Evolutionary conservation across 495 filamentous ascomycete species (phyloP).

Genomic region (Penicillium bialowiezense): DNA sequence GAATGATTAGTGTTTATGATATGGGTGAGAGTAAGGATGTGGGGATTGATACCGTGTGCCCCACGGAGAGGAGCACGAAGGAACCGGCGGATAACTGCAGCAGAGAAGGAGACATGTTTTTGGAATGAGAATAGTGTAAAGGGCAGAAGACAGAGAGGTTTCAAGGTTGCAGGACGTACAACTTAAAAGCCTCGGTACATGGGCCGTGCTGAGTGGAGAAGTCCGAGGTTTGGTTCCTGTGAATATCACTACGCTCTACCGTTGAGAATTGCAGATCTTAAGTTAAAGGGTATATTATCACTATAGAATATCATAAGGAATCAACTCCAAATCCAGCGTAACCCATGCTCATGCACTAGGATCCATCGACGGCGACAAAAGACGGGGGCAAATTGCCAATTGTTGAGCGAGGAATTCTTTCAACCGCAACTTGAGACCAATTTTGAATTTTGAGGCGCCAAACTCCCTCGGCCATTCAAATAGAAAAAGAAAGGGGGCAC

Average conservation of each 20-base stretch:
- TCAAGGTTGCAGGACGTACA: background rate
- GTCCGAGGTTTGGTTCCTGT: background rate
- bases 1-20: background rate
- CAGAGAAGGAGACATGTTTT: conserved; percentile 15
- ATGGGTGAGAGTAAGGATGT: background rate
- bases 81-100: conserved; percentile 23
- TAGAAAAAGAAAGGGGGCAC: conserved; percentile 4
- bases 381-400: conserved; percentile 6
- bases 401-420: background rate
- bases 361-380: conserved; percentile 6
- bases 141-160: background rate
- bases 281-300: conserved; percentile 26
- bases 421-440: conserved; percentile 4
- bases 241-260: background rate
- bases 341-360: conserved; percentile 14
- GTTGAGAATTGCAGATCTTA: too few species aligned
- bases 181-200: background rate
- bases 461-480: conserved; percentile 16
- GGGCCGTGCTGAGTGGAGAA: background rate
- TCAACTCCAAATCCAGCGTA: conserved; percentile 9
- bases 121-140: background rate
- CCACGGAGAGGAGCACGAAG: conserved; percentile 22
- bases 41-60: conserved; percentile 27
- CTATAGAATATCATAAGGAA: conserved; percentile 14
- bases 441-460: conserved; percentile 21